Base-by-base conservation (phyloP, 768 basidiomycete species). In the Pleurotus platypus region DNA sequence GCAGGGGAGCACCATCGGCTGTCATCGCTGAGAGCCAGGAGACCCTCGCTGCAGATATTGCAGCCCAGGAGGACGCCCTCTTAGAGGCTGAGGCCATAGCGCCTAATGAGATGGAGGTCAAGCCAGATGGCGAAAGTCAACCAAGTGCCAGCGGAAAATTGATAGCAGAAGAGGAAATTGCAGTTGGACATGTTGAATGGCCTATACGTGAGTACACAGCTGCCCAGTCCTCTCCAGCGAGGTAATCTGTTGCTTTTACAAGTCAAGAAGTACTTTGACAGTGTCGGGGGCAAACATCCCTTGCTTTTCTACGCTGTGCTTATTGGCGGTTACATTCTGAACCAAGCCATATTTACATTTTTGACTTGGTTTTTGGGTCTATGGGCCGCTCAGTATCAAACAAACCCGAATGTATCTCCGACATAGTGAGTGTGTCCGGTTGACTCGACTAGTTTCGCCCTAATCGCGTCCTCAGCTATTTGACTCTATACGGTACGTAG, bases 151-250 rank as follows among this genome's bases (percentile, higher is more conserved):
- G 30, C 30, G 30, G 30, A 35, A 85, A 86, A 63, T 73, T 89
- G n/a, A 78, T 87, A 46, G 68, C 85, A 5, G 79, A 78, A 0
- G 87, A 89, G 64, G 87, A 89, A 63, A 75, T 87, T 46, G 78
- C 73, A 5, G 74, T 78, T 51, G 86, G 86, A 0, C 82, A 81
- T 58, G 78, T 88, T 26, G 78, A 80, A 46, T 82, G 80, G 78
- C 57, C 70, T 38, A 71, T 80, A 42, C 60, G 76, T 69, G 66
- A 58, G 72, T 69, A 27, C 4, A 1, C 37, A 18, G 26, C 38
- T 6, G 20, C 18, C 30, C 67, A 16, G 64, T 65, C 15, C 71
- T 72, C 13, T 62, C 56, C 30, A 35, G 30, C 30, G 30, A 35
- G 30, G 30, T 35, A 35, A 35, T 11, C 30, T 35, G 2, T 35